Evolutionary conservation across 1,284 basidiomycete genomes (phyloP), one percentile per base, ranked within the genome.

Genomic region (Moesziomyces antarcticus): DNA sequence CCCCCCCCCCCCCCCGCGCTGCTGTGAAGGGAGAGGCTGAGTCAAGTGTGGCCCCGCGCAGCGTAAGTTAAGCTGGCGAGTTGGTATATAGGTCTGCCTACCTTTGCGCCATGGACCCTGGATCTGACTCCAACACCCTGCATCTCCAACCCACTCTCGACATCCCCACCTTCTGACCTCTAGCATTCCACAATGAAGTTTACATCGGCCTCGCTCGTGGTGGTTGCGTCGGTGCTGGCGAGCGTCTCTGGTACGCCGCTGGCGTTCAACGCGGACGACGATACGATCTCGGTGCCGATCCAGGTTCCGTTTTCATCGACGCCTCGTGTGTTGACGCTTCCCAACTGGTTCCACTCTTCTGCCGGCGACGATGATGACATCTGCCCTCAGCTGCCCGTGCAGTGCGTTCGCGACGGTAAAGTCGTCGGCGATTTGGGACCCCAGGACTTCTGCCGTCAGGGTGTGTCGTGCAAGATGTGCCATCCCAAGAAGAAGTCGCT

Each of bases 391-490:
- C 51, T 76, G 6, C 62, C 51, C 27, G 73, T 76, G 0, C 33
- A 22, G 40, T 76, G 73, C 47, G 59, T 69, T 50, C 62, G 63
- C 45, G 66, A 76, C 42, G 73, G 69, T 40, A 25, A 76, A n/a
- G 44, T 72, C 4, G 51, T 76, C 30, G 73, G 73, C n/a, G 65
- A 72, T 22, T 42, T 76, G 2, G 73, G 73, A 46, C 56, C 69
- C 21, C 66, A 76, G 37, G 54, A 58, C 22, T 76, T 73, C 50
- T 60, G 57, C 21, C 65, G 69, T 4, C 52, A 67, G 25, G 73
- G 73, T 16, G 42, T 66, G 3, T 50, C 46, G 3, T 74, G 72
- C 54, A 24, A 50, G 21, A 63, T 64, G 49, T 59, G 63, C 58
- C 37, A 67, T 37, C 64, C 60, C 20, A 75, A 64, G 33, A 71